Evolutionary conservation across 208 protist genomes (phyloP).

Genomic region (Vickermania ingenoplastis): DNA sequence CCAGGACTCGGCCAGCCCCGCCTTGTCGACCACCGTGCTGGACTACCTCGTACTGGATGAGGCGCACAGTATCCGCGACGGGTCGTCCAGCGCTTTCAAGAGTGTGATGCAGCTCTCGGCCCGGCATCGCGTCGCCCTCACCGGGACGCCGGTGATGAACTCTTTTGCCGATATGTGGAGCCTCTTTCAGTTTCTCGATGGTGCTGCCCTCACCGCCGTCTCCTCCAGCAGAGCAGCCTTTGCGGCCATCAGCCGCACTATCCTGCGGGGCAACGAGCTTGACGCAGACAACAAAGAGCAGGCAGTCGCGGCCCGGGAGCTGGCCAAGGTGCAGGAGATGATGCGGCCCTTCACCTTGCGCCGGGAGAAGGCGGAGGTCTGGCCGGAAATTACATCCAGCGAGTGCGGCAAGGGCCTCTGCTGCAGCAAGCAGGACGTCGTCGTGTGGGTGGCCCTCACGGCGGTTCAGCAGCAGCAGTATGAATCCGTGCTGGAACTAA

Average conservation of each 20-base stretch:
- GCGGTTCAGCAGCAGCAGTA: conserved; percentile 57
- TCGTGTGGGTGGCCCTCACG: conserved; percentile 65
- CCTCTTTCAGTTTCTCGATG: conserved; percentile 74
- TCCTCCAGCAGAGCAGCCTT: conserved; percentile 24
- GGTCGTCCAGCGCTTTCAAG: conserved; percentile 42
- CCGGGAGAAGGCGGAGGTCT: conserved; percentile 51
- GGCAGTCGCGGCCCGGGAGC: conserved; percentile 20
- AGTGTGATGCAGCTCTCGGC: conserved; percentile 47
- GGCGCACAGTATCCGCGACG: conserved; percentile 74
- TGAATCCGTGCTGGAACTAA: conserved; percentile 30
- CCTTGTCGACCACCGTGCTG: conserved; percentile 18
- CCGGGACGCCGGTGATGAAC: conserved; percentile 83
- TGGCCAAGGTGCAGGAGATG: conserved; percentile 34
- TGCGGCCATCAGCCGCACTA: conserved; percentile 22
- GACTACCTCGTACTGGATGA: conserved; percentile 85
- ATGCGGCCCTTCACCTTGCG: conserved; percentile 73
- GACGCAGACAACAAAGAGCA: conserved; percentile 45
- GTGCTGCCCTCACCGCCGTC: conserved; percentile 24
- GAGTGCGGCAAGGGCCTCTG: background rate
- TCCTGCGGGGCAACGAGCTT: conserved; percentile 69
- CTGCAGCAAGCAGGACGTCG: conserved; percentile 50
- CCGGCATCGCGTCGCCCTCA: conserved; percentile 70
- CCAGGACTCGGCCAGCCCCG: conserved; percentile 34
- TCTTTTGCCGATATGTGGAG: conserved; percentile 80
- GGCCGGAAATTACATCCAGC: conserved; percentile 14